Evolutionary conservation across 164 flowering plant species (phyloP).

Genomic region (Protea cynaroides): DNA sequence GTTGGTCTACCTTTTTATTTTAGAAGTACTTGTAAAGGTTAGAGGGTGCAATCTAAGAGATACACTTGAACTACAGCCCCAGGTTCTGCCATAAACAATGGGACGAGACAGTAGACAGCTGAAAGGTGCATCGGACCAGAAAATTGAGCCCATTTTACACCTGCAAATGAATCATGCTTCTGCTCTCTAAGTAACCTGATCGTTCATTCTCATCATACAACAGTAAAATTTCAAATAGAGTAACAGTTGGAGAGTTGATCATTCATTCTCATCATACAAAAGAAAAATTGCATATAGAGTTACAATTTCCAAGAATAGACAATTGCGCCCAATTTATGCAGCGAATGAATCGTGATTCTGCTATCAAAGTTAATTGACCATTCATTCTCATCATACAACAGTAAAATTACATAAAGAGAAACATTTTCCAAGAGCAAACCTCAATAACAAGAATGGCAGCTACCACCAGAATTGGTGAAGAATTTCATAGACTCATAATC

Average conservation of each 20-base stretch:
- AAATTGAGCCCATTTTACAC: slow-evolving; percentile 21
- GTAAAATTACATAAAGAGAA: not conserved
- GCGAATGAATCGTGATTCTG: not conserved
- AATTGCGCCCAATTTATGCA: no score
- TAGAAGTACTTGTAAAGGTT: slow-evolving; percentile 12
- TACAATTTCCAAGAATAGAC: no score
- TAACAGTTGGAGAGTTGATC: no score
- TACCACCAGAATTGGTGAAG: not conserved
- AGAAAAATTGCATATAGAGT: no score
- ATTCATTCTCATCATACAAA: no score
- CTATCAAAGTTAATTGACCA: not conserved
- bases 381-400: not conserved
- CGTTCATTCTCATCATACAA: no score
- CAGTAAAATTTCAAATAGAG: no score
- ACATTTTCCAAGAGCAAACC: not conserved
- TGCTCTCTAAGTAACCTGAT: no score
- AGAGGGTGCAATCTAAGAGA: slow-evolving; percentile 15
- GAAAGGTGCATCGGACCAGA: slow-evolving; percentile 18
- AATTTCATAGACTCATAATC: no score
- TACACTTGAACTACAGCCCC: slow-evolving; percentile 8
- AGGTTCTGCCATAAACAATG: slow-evolving; percentile 5
- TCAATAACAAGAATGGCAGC: not conserved
- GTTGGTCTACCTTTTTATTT: slow-evolving; percentile 17
- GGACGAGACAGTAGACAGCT: slow-evolving; percentile 10
- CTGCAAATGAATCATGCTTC: no score